phyloP scores from a whole-genome alignment of 495 filamentous ascomycete species.

The Clohesyomyces aquaticus region DNA sequence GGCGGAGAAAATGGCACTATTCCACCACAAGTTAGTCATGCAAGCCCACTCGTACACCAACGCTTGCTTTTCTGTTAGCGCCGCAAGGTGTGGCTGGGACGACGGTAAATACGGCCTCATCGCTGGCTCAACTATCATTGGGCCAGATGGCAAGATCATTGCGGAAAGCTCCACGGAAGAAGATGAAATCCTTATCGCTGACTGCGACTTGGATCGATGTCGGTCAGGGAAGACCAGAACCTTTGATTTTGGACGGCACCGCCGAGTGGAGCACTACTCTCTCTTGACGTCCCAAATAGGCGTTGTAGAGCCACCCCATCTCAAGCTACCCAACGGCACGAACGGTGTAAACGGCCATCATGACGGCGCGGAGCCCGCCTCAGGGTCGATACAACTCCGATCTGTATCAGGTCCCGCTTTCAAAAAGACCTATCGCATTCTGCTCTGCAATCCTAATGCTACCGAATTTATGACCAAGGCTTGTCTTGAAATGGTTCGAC shows the following conservation, averaged over 20 bases:
- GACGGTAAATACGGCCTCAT: slow-evolving; percentile 54
- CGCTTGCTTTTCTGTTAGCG: slow-evolving; percentile 52
- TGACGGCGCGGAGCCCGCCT: not conserved
- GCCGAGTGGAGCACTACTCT: slow-evolving; percentile 52
- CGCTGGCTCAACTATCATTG: slow-evolving; percentile 55
- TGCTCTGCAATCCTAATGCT: slow-evolving; percentile 56
- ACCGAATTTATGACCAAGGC: slow-evolving; percentile 54
- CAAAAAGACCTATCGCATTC: slow-evolving; percentile 46
- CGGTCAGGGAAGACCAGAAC: slow-evolving; percentile 49
- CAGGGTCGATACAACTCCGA: not conserved
- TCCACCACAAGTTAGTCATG: slow-evolving; percentile 54
- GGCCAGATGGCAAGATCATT: slow-evolving; percentile 54
- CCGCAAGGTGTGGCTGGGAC: slow-evolving; percentile 52
- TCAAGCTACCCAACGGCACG: not conserved
- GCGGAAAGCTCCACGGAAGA: slow-evolving; percentile 50
- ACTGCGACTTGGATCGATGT: slow-evolving; percentile 53
- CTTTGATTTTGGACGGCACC: slow-evolving; percentile 55
- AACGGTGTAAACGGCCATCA: slow-evolving; percentile 5
- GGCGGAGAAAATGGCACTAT: slow-evolving; percentile 49
- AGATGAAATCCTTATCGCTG: slow-evolving; percentile 54
- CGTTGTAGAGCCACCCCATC: slow-evolving; percentile 49
- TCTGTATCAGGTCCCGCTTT: slow-evolving; percentile 17
- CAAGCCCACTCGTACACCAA: slow-evolving; percentile 55
- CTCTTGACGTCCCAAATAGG: slow-evolving; percentile 48
- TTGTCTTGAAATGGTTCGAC: slow-evolving; percentile 48